Percentiles rank a stretch among this genome's conserved stretches.
Evolutionary conservation across 192 early-diverging fungal species (phyloP).

Genomic region (Coemansia sp.): DNA sequence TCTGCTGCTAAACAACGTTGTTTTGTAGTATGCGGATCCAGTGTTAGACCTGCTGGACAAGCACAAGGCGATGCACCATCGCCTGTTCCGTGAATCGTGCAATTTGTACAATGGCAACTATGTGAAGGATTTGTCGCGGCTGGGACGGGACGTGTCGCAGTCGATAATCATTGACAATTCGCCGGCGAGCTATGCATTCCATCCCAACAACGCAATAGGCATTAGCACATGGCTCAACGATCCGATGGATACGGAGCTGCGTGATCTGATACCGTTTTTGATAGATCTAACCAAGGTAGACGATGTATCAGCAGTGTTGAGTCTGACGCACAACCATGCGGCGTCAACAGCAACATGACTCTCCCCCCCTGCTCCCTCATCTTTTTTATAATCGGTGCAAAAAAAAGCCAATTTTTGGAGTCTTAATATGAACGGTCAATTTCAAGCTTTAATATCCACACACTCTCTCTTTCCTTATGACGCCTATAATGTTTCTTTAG

Average conservation of each 20-base stretch:
- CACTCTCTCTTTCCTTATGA: background rate
- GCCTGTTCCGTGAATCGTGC: slow-evolving; percentile 95
- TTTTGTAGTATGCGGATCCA: slow-evolving; percentile 93
- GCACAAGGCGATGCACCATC: slow-evolving; percentile 79
- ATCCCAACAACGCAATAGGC: slow-evolving; percentile 93
- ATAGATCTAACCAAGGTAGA: slow-evolving; percentile 86
- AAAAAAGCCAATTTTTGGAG: too few species aligned
- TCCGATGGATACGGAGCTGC: slow-evolving; percentile 90
- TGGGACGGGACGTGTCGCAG: slow-evolving; percentile 80
- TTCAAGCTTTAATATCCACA: too few species aligned
- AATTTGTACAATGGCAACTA: slow-evolving; percentile 94
- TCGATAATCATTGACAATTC: slow-evolving; percentile 96
- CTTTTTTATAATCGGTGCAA: background rate
- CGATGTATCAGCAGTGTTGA: slow-evolving; percentile 80
- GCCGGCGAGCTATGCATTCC: slow-evolving; percentile 94
- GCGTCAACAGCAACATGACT: slow-evolving; percentile 17
- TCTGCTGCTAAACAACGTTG: background rate
- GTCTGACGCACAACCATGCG: slow-evolving; percentile 48
- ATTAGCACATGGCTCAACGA: slow-evolving; percentile 97
- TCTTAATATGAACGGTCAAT: too few species aligned
- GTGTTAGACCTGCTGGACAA: slow-evolving; percentile 91
- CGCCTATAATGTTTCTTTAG: background rate
- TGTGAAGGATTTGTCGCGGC: slow-evolving; percentile 90
- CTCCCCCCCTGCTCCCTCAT: background rate
- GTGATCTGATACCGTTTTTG: slow-evolving; percentile 92